Evolutionary conservation across 2,329 filamentous ascomycete species (phyloP), one percentile per base, ranked within the genome.

Genomic region (Grosmannia serpens): DNA sequence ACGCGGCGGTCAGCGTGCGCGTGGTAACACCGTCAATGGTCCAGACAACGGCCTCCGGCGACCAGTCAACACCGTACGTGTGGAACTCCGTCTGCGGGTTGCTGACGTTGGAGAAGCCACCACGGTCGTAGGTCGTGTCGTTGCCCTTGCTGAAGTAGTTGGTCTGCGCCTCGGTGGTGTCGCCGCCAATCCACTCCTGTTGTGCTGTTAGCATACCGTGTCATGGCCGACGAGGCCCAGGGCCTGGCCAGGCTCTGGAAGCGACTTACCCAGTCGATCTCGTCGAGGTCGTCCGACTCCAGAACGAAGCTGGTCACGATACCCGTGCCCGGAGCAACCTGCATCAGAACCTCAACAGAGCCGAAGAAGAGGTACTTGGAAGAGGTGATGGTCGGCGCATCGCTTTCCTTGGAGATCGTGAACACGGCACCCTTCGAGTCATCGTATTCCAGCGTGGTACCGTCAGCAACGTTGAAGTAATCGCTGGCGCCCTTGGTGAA

Each of bases 281-380:
- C 91, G 70, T 97, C 92, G 33, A 96, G 80, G 67, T 87, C 84
- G 67, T 96, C 90, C 1, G 91, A 96, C 76, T 96, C 88, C 63
- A 99, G 77, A 49, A 97, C 90, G 47, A 89, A 80, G 63, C 88
- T 91, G 74, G 91, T 96, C 62, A 99, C 88, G 63, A 99, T 88
- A 64, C 94, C 94, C 8, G 77, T 77, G 50, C 92, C 94, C 3
- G 87, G 81, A 29, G 94, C 86, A 46, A 88, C 86, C 72, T 91
- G 87, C 68, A 95, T 76, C 33, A 82, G 83, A 61, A 90, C 83
- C 58, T 95, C 88, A 65, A 96, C 82, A 67, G 85, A 85, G 62
- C 94, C 94, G 71, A 96, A 97, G 88, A 97, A 96, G 71, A 99
- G 89, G 79, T 95, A 97, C 81, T 91, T 91, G 67, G 84, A 79